Base-by-base conservation (phyloP, 495 filamentous ascomycete genomes). In the Neurospora tetraspora region DNA sequence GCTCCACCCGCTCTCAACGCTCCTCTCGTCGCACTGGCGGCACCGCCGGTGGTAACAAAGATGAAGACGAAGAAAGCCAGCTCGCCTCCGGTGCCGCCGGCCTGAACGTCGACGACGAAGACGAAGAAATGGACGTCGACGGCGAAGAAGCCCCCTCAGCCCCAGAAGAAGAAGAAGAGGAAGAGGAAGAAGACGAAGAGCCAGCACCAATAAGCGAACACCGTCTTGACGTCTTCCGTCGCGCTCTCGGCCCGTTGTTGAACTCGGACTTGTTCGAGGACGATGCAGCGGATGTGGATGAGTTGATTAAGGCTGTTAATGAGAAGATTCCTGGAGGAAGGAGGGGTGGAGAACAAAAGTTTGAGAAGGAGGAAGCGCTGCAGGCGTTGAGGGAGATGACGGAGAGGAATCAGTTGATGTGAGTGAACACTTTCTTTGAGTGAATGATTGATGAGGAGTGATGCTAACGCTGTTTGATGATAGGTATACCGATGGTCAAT, bases 381-480 rank as follows among this genome's bases (percentile, higher is more conserved):
- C 84, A 88, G 80, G 95, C 93, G 69, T 80, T 99, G 76, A 86
- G 86, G 80, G 88, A 83, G 77, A 91, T 99, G 93, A 90, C 92
- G 72, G 89, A 91, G 61, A 83, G 85, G 80, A 98, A 98, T 78
- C 88, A 93, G 83, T 90, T 99, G 81, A 98, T 98, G 96, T 97
- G 82, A 89, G 92, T 91, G n/a, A 18, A 31, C 34, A n/a, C n/a
- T n/a, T 36, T 36, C 5, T 36, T 36, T 36, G 20, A 34, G n/a
- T 27, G 27, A 40, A 36, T 36, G 34, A 36, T 36, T 34, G 42
- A 39, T 27, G 42, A 34, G 34, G 59, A 68, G 2, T 18, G 11
- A 43, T 77, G 70, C 79, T 84, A 76, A 84, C 74, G 14, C 20
- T n/a, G 20, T 53, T 39, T 69, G 7, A 20, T 23, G 27, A 20